phyloP scores from a whole-genome alignment of 305 asterid species.

The Stenogyne calaminthoides region DNA sequence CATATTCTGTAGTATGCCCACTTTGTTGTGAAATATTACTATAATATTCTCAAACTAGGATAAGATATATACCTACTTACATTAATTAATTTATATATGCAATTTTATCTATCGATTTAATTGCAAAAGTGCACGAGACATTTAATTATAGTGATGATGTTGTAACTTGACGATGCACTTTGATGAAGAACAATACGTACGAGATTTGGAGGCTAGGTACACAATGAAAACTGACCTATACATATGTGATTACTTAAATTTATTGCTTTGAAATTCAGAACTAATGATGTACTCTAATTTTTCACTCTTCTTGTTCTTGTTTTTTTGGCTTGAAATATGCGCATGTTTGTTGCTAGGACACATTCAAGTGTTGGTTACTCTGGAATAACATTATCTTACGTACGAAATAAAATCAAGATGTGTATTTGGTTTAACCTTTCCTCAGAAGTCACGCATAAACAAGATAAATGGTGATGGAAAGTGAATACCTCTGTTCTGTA shows the following conservation, averaged over 20 bases:
- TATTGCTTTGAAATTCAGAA: background rate
- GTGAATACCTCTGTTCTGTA: background rate
- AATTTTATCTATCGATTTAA: background rate
- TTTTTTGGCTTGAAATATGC: conserved; percentile 29
- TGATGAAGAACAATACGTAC: background rate
- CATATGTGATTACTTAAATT: too few species aligned
- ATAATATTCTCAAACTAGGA: too few species aligned
- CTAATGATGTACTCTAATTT: background rate
- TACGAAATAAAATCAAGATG: background rate
- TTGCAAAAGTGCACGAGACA: background rate
- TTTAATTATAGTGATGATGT: background rate
- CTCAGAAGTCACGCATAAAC: conserved; percentile 40
- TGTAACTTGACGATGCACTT: background rate
- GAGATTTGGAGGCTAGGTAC: background rate
- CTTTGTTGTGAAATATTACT: conserved; percentile 12
- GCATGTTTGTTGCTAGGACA: conserved; percentile 38
- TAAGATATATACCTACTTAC: background rate
- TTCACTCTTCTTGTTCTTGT: background rate
- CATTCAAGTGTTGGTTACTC: conserved; percentile 34
- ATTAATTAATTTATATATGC: too few species aligned
- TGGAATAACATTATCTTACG: background rate
- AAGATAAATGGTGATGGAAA: background rate
- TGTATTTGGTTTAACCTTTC: conserved; percentile 21
- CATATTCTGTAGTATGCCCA: conserved; percentile 26
- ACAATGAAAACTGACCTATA: too few species aligned